These are phyloP conservation scores for Draba incana DNA, from an alignment of 345 rosid species.

Conservation along the genomic window DNA sequence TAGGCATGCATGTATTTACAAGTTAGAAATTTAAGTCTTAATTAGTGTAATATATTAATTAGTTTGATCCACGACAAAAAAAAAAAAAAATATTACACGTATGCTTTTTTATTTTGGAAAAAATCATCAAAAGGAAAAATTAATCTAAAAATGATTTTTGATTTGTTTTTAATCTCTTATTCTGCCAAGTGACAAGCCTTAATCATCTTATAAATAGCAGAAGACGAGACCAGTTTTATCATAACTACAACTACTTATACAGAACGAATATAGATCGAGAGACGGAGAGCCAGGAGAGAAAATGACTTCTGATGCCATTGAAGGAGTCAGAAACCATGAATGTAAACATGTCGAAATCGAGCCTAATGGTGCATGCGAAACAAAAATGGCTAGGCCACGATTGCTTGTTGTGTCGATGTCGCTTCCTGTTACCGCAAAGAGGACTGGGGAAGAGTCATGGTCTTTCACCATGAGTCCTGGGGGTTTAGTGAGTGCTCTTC, in stretches of 20 bases:
- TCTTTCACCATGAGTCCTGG: conserved; percentile 89
- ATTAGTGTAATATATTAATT: not conserved
- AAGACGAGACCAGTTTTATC: conserved; percentile 18
- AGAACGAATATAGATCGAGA: conserved; percentile 6
- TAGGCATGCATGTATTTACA: conserved; percentile 15
- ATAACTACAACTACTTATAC: not conserved
- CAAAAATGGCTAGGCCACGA: conserved; percentile 57
- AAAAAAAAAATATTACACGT: not conserved
- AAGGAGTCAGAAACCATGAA: too few relatives aligned
- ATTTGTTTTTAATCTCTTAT: not conserved
- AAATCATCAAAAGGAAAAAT: not conserved
- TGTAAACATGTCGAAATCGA: too few relatives aligned
- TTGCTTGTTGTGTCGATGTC: conserved; percentile 91
- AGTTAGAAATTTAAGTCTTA: not conserved
- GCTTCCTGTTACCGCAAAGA: conserved; percentile 88
- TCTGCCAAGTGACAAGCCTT: conserved; percentile 2
- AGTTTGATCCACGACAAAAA: not conserved
- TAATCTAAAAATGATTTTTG: not conserved
- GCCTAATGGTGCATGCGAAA: not conserved
- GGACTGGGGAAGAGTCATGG: conserved; percentile 89
- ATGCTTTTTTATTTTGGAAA: not conserved
- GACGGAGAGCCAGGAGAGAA: not conserved
- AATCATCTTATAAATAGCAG: conserved; percentile 30
- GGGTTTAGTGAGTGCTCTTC: conserved; percentile 91
- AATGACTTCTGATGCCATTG: too few relatives aligned